Conservation (phyloP, 2,329 filamentous ascomycete genomes). For the Amauroascus verrucosus region DNA sequence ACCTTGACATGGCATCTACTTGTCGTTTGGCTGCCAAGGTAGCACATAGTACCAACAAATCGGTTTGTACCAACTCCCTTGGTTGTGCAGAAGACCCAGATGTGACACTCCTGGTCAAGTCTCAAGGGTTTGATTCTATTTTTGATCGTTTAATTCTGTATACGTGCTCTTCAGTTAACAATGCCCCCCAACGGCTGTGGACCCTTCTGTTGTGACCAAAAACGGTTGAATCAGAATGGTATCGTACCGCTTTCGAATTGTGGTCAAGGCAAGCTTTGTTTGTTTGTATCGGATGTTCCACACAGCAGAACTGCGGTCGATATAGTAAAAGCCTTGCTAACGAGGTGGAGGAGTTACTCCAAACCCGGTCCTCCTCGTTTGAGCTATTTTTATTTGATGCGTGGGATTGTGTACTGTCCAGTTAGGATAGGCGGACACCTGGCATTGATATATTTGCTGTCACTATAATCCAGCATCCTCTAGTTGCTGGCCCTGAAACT, state of each 20-base stretch:
- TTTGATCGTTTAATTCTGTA: background rate
- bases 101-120: background rate
- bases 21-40: background rate
- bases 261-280: background rate
- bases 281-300: background rate
- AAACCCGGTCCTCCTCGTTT: background rate
- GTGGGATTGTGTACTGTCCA: background rate
- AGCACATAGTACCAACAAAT: conserved; percentile 8
- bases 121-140: background rate
- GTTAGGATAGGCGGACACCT: background rate
- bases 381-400: background rate
- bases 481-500: background rate
- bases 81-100: conserved; percentile 1
- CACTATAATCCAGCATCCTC: background rate
- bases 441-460: conserved; percentile 2
- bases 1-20: background rate
- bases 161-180: background rate
- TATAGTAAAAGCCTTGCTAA: background rate
- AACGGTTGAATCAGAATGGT: background rate
- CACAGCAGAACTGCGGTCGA: background rate
- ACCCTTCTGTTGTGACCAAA: background rate
- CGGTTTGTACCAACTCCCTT: background rate
- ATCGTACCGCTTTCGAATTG: conserved; percentile 1
- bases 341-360: background rate
- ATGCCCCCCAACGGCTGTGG: background rate